Percentiles rank a stretch among this genome's conserved stretches.
Evolutionary conservation across 352 stramenopile genomes (phyloP).

Genomic region (Saprolegnia diclina): DNA sequence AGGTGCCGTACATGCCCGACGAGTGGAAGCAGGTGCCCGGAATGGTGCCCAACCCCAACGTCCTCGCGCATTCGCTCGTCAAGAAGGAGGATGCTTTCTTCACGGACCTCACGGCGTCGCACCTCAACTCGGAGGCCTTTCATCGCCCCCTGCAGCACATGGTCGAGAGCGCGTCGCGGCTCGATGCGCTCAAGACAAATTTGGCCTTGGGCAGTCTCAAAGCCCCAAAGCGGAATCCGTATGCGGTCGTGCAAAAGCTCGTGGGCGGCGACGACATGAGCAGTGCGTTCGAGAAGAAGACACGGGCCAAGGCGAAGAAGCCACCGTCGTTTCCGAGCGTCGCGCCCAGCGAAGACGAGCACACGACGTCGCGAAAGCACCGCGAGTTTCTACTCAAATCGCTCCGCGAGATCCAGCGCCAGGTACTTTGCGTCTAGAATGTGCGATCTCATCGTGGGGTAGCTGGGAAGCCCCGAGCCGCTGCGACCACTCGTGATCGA

Average conservation of each 20-base stretch:
- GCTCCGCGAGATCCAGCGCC: conserved; percentile 17
- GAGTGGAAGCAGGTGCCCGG: conserved; percentile 21
- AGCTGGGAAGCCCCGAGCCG: conserved; percentile 9
- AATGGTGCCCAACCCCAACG: conserved; percentile 11
- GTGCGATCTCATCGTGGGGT: background rate
- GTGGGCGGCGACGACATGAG: conserved; percentile 7
- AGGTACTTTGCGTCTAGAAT: background rate
- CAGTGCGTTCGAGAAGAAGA: conserved; percentile 3
- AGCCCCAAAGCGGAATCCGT: conserved; percentile 45
- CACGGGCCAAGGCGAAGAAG: background rate
- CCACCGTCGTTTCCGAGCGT: conserved; percentile 5
- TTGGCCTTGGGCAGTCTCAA: conserved; percentile 32
- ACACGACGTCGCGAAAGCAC: conserved; percentile 19
- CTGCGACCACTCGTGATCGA: background rate
- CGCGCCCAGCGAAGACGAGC: conserved; percentile 15
- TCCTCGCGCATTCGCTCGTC: background rate
- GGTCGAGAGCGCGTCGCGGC: conserved; percentile 47
- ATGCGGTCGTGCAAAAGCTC: conserved; percentile 48
- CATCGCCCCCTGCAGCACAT: conserved; percentile 64
- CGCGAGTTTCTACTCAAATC: conserved; percentile 24
- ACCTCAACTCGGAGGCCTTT: conserved; percentile 31
- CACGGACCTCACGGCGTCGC: conserved; percentile 56
- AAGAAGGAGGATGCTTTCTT: conserved; percentile 67
- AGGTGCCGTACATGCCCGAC: conserved; percentile 22
- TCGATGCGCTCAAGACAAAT: conserved; percentile 45